Evolutionary conservation across 2,329 filamentous ascomycete genomes (phyloP), one percentile per base, ranked within the genome.

Genomic region (Monilinia polystroma): DNA sequence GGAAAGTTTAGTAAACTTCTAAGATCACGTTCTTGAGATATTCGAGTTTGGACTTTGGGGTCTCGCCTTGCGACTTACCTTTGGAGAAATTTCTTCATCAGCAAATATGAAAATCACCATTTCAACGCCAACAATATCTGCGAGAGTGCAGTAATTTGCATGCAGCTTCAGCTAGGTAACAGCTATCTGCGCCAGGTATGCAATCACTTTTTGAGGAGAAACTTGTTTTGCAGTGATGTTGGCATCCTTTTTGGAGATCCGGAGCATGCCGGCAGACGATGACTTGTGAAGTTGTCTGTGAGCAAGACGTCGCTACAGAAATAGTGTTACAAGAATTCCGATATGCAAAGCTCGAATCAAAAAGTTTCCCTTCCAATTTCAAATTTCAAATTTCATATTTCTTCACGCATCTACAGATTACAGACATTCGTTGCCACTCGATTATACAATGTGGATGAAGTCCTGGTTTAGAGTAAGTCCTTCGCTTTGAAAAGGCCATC

Each of bases 91-190:
- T 60, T 60, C 20, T 20, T 35, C 58, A 60, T 60, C n/a, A 20
- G 45, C 43, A 16, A 26, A 51, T 23, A 20, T 16, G 45, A 35
- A 32, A 51, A 38, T 3, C 14, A 38, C 7, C 14, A 38, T 51
- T 51, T 12, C 29, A 60, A 26, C n/a, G 12, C 20, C 29, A 12
- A 51, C 4, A 20, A 60, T 18, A 8, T 6, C 45, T 11, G 3
- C 16, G 4, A 35, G 45, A 38, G 16, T 3, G 6, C 49, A 8
- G 49, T 20, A 60, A 14, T 51, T 26, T 4, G 45, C 4, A 38
- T 2, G 5, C 5, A 12, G 7, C 35, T 4, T 14, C 2, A 38
- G 14, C 2, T 26, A 2, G 1, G 2, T 3, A 1, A n/a, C 8
- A 26, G 12, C 14, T 38, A 51, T 60, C n/a, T 20, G 58, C 29